These are phyloP conservation scores for Rhytidiadelphus loreus DNA, from an alignment of 225 moss, liverwort and hornwort species.

Conservation along the genomic window DNA sequence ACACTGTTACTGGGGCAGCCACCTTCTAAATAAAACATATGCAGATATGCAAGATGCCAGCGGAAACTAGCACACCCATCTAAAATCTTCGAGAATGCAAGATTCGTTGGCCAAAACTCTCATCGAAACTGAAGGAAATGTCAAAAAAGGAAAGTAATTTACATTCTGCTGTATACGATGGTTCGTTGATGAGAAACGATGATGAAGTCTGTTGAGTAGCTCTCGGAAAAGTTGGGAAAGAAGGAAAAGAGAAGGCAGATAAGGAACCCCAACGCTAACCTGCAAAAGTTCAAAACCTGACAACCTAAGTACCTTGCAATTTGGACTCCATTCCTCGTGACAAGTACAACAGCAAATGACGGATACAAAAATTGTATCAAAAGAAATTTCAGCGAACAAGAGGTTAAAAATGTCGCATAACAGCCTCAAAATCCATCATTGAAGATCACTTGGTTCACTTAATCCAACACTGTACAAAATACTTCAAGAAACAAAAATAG, in stretches of 20 bases:
- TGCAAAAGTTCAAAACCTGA: slow-evolving; percentile 38
- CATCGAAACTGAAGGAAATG: neutral
- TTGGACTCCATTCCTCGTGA: neutral
- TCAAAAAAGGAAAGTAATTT: slow-evolving; percentile 7
- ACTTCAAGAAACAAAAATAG: neutral
- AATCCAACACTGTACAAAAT: neutral
- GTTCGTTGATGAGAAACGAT: slow-evolving; percentile 10
- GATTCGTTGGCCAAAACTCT: neutral
- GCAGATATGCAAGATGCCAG: neutral
- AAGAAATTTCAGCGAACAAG: neutral
- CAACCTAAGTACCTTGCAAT: slow-evolving; percentile 19
- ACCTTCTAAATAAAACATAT: neutral
- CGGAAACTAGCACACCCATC: neutral
- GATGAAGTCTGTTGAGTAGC: slow-evolving; percentile 18
- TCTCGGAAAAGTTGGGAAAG: slow-evolving; percentile 27
- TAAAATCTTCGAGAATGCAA: neutral
- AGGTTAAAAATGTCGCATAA: neutral
- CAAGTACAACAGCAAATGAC: neutral
- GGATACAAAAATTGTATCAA: neutral
- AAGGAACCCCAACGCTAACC: slow-evolving; percentile 31
- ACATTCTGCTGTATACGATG: slow-evolving; percentile 1
- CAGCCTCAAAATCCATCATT: neutral
- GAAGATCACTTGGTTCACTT: neutral
- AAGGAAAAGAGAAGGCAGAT: slow-evolving; percentile 19
- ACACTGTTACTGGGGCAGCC: neutral